phyloP scores from a whole-genome alignment of 2,329 filamentous ascomycete species.

The Exserohilum rostratum region DNA sequence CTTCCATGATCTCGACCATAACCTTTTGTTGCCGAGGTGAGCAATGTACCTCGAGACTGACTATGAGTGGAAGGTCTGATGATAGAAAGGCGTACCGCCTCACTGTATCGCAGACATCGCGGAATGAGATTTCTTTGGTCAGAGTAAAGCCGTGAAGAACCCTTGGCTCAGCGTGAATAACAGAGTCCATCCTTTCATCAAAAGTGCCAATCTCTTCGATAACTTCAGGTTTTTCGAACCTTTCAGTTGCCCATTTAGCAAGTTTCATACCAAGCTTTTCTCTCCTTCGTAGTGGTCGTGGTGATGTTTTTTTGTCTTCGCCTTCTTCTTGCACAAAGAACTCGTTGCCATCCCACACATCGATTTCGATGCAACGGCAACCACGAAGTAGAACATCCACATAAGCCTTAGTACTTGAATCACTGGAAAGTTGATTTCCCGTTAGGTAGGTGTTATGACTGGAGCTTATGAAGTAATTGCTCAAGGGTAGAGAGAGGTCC shows the following conservation, averaged over 20 bases:
- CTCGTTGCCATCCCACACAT: conserved; percentile 82
- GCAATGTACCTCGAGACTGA: conserved; percentile 91
- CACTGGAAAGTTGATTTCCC: conserved; percentile 82
- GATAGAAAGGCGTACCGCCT: conserved; percentile 76
- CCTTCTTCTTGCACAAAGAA: conserved; percentile 46
- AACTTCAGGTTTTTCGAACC: too few relatives aligned
- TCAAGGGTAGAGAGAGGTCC: too few relatives aligned
- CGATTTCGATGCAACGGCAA: conserved; percentile 91
- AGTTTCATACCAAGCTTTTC: conserved; percentile 43
- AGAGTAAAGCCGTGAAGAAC: conserved; percentile 85
- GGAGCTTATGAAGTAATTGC: conserved; percentile 94
- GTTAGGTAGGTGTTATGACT: conserved; percentile 94
- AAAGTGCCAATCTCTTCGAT: too few relatives aligned
- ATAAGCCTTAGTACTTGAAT: conserved; percentile 79
- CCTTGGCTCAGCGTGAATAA: conserved; percentile 67
- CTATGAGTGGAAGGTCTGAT: conserved; percentile 79
- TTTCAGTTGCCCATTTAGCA: conserved; percentile 21
- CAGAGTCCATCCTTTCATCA: too few relatives aligned
- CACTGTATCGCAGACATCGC: conserved; percentile 83
- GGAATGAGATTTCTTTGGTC: conserved; percentile 84
- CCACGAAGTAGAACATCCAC: conserved; percentile 74
- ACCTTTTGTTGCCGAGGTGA: conserved; percentile 80
- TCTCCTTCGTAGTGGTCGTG: too few relatives aligned
- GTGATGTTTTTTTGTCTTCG: too few relatives aligned
- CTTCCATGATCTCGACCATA: conserved; percentile 93